Evolutionary conservation across 1,139 yeast genomes (phyloP).

Genomic region (Nematodospora anomalae): DNA sequence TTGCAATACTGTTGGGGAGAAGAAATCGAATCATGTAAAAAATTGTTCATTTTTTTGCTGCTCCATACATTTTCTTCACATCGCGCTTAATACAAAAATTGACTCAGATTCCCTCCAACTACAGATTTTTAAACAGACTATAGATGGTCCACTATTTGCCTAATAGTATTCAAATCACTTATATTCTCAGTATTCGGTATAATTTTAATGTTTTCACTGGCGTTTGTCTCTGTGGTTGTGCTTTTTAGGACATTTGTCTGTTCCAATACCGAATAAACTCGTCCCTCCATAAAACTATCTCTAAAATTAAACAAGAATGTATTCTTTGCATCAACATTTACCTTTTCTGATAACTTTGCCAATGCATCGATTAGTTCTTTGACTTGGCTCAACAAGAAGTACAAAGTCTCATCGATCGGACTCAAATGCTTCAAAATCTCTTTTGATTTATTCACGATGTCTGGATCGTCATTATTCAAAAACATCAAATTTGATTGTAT

Average conservation of each 20-base stretch:
- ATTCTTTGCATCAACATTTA: constrained; percentile 16
- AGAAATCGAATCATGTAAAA: neutral
- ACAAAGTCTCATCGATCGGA: constrained; percentile 56
- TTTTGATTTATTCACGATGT: constrained; percentile 21
- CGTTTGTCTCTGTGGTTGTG: neutral
- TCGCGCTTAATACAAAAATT: neutral
- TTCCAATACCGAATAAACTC: constrained; percentile 4
- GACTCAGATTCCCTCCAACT: no score
- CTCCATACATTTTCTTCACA: neutral
- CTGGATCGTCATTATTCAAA: constrained; percentile 10
- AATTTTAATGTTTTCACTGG: neutral
- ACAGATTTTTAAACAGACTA: no score
- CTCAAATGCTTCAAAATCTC: constrained; percentile 39
- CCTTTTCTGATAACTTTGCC: constrained; percentile 28
- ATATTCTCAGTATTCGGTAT: neutral
- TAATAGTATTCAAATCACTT: neutral
- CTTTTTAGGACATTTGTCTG: constrained; percentile 3
- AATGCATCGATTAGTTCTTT: constrained; percentile 42
- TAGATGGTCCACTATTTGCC: neutral
- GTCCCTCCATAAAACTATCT: constrained; percentile 25
- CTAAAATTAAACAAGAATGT: constrained; percentile 23
- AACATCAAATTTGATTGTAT: constrained; percentile 19
- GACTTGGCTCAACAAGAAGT: constrained; percentile 44
- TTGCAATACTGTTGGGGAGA: no score
- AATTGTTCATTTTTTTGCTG: neutral